Conservation (phyloP, 1,139 yeast species). For the Debaryomyces psychrophilus region DNA sequence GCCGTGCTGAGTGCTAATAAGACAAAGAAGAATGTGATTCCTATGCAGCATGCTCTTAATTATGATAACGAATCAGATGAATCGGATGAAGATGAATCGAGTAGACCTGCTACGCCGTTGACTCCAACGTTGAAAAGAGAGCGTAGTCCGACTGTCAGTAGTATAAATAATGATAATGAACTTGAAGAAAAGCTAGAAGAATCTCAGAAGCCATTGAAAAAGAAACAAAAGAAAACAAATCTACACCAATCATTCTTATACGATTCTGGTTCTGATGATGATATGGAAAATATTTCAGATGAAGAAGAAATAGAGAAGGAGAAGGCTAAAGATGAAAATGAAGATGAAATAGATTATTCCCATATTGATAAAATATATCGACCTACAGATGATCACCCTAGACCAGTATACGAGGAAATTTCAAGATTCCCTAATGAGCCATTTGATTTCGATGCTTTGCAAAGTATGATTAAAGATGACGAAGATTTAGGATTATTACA, state of each 20-base stretch:
- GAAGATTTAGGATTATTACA: conserved; percentile 68
- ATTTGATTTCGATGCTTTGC: conserved; percentile 55
- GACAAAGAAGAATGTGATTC: conserved; percentile 43
- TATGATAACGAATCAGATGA: conserved; percentile 51
- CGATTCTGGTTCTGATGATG: conserved; percentile 39
- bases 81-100: conserved; percentile 46
- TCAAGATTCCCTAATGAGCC: conserved; percentile 26
- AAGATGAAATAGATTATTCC: conserved; percentile 26
- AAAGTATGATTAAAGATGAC: conserved; percentile 62
- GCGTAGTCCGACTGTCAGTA: conserved; percentile 27
- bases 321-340: conserved; percentile 12
- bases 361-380: conserved; percentile 42
- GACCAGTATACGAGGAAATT: conserved; percentile 54
- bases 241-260: conserved; percentile 30
- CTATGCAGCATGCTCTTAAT: conserved; percentile 76
- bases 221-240: conserved; percentile 26
- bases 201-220: conserved; percentile 9
- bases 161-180: conserved; percentile 39
- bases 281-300: conserved; percentile 19
- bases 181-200: conserved; percentile 26
- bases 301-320: conserved; percentile 12
- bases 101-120: conserved; percentile 47
- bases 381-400: conserved; percentile 49
- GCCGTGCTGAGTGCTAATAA: conserved; percentile 17
- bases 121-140: conserved; percentile 33